Percentiles rank a stretch among this genome's conserved stretches.
Evolutionary conservation across 495 filamentous ascomycete species (phyloP).

Genomic region (Pyrenula aspistea): DNA sequence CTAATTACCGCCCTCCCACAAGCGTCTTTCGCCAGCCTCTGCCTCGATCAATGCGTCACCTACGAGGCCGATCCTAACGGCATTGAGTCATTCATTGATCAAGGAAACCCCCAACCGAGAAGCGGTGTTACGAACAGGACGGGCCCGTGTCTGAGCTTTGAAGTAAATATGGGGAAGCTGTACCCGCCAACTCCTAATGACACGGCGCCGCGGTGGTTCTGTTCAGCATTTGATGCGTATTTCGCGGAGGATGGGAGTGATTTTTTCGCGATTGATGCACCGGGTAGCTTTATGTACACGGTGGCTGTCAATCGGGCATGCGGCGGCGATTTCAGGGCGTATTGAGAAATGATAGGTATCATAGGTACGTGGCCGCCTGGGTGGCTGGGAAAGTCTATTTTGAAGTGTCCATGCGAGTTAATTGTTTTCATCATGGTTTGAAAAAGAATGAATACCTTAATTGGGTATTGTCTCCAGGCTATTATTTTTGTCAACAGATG

Average conservation of each 20-base stretch:
- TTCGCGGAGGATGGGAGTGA: slow-evolving; percentile 3
- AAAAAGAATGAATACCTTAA: neutral
- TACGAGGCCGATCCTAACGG: neutral
- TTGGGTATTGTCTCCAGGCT: neutral
- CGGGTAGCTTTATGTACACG: slow-evolving; percentile 1
- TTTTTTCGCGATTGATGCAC: neutral
- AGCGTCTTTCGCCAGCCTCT: neutral
- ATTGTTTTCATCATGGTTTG: neutral
- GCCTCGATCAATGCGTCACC: neutral
- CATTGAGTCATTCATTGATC: neutral
- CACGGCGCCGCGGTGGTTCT: slow-evolving; percentile 1
- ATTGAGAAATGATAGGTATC: neutral
- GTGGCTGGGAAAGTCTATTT: neutral
- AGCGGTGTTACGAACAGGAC: neutral
- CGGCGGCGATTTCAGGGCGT: neutral
- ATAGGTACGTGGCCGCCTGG: neutral
- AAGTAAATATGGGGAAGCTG: neutral
- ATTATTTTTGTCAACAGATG: neutral
- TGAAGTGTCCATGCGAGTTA: neutral
- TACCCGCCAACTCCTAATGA: neutral
- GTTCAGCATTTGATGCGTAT: neutral
- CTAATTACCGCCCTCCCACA: neutral
- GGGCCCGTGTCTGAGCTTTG: slow-evolving; percentile 1
- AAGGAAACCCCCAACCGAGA: neutral
- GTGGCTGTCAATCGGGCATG: slow-evolving; percentile 2